These are phyloP conservation scores for Oryza australiensis DNA, from an alignment of 176 grass and related monocot species.

Conservation along the genomic window DNA sequence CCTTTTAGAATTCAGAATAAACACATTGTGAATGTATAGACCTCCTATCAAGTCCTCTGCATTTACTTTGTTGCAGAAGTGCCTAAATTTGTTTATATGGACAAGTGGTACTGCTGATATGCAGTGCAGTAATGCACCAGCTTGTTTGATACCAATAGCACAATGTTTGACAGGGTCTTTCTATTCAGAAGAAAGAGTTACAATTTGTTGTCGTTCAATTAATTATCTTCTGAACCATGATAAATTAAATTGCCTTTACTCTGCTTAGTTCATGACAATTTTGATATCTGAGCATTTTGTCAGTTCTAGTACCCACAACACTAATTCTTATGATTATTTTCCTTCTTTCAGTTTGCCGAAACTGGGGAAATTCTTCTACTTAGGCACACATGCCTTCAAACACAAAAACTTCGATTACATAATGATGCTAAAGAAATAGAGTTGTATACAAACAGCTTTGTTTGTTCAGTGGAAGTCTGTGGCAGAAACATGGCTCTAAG, in stretches of 20 bases:
- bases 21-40: neutral
- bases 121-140: neutral
- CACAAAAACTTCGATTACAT: slow-evolving; percentile 50
- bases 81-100: slow-evolving; percentile 10
- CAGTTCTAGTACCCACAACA: slow-evolving; percentile 7
- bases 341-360: slow-evolving; percentile 68
- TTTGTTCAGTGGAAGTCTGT: slow-evolving; percentile 60
- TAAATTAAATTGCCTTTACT: slow-evolving; percentile 24
- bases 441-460: slow-evolving; percentile 65
- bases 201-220: neutral
- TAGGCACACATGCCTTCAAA: slow-evolving; percentile 57
- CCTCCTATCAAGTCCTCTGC: slow-evolving; percentile 4
- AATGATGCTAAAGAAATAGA: slow-evolving; percentile 50
- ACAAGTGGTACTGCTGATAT: neutral
- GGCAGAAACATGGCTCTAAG: slow-evolving; percentile 48
- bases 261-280: neutral
- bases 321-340: slow-evolving; percentile 40
- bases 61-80: slow-evolving; percentile 31
- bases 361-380: slow-evolving; percentile 71
- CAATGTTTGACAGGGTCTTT: neutral
- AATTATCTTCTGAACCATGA: slow-evolving; percentile 17
- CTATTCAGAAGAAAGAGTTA: neutral
- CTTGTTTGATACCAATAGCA: slow-evolving; percentile 16
- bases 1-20: neutral
- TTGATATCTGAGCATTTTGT: slow-evolving; percentile 32